Base-by-base conservation (phyloP, 2,329 filamentous ascomycete species). In the Penicillium sp. region DNA sequence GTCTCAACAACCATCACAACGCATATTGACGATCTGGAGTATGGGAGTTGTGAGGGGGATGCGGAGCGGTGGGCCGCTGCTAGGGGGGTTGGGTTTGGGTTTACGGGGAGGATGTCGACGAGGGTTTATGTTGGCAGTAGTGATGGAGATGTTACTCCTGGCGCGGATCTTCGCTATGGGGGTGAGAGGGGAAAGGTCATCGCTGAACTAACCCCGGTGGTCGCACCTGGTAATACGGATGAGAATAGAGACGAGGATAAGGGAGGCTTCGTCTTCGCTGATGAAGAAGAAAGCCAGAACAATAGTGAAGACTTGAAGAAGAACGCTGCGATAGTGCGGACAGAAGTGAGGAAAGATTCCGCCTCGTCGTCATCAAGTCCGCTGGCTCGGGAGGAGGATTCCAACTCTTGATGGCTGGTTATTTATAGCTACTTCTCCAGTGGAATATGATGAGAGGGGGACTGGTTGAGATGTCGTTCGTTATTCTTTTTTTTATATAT, bases 1-100 rank as follows among this genome's bases (percentile, higher is more conserved):
- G 59, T 66, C 17, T 70, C 70, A 21, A 74, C 70, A 1, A 67
- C 71, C 23, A 71, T 71, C 11, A 67, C 70, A 1, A 71, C 70
- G 5, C 60, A 64, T 1, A 62, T 66, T 26, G 73, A 75, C 44
- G 70, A 75, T 48, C 58, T 69, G 7, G 73, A 74, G 54, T 71
- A 69, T 50, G 71, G 69, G 1, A 60, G 54, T 21, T 64, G 60
- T 31, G 45, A 67, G 3, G 65, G 67, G 9, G 67, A 73, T 26
- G 64, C 66, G 0, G 71, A 74, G 30, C 64, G 69, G 1, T 58
- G 70, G 5, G 56, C 73, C 6, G 69, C 67, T 9, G 61, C 71
- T n/a, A 64, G 50, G 23, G 59, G 53, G 41, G 44, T 19, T 57
- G 49, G 26, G 13, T 35, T 41, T 49, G 59, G 9, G 13, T 41